These are phyloP conservation scores for Amaranthus tricolor DNA, from an alignment of 179 eudicot genomes.

Conservation along the genomic window DNA sequence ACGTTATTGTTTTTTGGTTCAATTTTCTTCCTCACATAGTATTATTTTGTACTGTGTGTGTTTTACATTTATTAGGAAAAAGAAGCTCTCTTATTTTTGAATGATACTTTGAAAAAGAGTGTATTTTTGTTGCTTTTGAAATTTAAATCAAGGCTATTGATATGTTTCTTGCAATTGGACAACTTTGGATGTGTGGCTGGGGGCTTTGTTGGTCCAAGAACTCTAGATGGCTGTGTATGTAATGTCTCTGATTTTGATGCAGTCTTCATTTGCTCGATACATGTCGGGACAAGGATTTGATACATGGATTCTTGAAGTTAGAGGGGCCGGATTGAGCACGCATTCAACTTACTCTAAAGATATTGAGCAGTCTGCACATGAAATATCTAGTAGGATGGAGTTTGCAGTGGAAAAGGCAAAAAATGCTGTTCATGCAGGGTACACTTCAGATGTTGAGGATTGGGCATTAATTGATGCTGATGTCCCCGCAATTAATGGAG, in stretches of 20 bases:
- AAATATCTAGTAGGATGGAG: conserved; percentile 51
- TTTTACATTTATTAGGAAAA: neutral
- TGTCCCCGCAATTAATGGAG: conserved; percentile 28
- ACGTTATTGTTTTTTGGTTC: neutral
- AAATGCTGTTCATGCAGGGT: conserved; percentile 23
- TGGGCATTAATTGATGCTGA: conserved; percentile 30
- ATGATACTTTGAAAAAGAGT: neutral
- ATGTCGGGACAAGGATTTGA: conserved; percentile 99
- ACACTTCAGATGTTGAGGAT: conserved; percentile 16
- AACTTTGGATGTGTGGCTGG: neutral
- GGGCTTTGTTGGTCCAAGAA: neutral
- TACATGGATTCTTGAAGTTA: conserved; percentile 95
- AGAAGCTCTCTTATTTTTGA: neutral
- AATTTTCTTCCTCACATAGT: neutral
- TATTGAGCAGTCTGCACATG: conserved; percentile 64
- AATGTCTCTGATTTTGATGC: conserved; percentile 25
- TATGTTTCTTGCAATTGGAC: neutral
- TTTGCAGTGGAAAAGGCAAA: conserved; percentile 35
- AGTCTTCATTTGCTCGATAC: conserved; percentile 98
- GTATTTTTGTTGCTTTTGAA: neutral
- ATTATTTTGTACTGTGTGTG: neutral
- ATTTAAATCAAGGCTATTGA: neutral
- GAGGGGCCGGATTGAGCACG: conserved; percentile 95
- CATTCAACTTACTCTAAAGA: conserved; percentile 46
- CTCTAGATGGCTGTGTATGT: neutral